Conservation (phyloP, 202 grass and related monocot genomes). For the Schoenoplectus triqueter region DNA sequence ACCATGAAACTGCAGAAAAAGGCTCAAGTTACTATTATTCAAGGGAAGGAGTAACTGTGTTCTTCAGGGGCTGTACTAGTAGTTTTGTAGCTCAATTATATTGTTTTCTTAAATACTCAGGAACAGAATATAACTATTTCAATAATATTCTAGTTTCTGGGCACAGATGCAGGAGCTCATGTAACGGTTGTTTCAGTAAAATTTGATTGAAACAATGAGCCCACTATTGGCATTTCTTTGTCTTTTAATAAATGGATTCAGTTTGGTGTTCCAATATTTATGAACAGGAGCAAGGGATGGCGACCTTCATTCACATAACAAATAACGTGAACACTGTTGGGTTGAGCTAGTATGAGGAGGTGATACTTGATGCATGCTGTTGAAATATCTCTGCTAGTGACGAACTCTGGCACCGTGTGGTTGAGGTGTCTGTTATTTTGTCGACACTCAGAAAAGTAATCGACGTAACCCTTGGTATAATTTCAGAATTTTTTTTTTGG, state of each 20-base stretch:
- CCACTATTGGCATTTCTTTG: not conserved
- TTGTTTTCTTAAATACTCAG: not conserved
- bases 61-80: not conserved
- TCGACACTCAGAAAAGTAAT: constrained; percentile 75
- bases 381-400: constrained; percentile 72
- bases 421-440: constrained; percentile 77
- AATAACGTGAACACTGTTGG: constrained; percentile 69
- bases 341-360: constrained; percentile 89
- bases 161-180: not conserved
- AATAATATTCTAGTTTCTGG: not conserved
- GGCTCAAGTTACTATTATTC: not conserved
- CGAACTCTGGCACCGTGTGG: constrained; percentile 68
- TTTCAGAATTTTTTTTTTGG: constrained; percentile 19
- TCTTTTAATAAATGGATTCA: not conserved
- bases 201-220: not conserved
- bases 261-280: constrained; percentile 25
- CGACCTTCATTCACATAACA: constrained; percentile 72
- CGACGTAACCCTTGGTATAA: constrained; percentile 77
- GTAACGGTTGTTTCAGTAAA: not conserved
- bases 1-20: constrained; percentile 13
- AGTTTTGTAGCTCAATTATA: not conserved
- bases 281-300: constrained; percentile 78
- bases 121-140: not conserved
- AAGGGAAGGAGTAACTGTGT: not conserved
- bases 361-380: constrained; percentile 80